Percentiles rank a stretch among this genome's conserved stretches.
Conservation (phyloP, 495 filamentous ascomycete genomes). For the Penicillium nucicola region DNA sequence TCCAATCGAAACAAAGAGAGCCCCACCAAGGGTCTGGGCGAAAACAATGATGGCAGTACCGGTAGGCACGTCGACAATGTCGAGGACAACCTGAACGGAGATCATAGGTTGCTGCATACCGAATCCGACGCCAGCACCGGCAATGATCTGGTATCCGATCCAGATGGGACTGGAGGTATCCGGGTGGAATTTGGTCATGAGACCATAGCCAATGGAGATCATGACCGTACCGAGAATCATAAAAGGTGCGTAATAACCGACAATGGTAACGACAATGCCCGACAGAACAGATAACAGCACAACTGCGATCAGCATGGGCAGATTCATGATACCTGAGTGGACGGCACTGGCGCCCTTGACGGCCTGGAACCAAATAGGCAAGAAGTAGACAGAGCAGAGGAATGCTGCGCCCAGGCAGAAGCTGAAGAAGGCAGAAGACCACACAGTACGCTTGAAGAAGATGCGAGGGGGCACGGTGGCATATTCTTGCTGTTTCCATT, state of each 20-base stretch:
- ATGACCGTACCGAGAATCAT: conserved; percentile 55
- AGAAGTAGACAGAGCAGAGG: conserved; percentile 42
- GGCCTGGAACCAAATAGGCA: conserved; percentile 49
- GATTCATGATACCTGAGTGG: conserved; percentile 52
- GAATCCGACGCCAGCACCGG: conserved; percentile 50
- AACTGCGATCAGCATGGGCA: conserved; percentile 33
- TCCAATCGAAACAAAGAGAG: conserved; percentile 62
- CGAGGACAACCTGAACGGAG: conserved; percentile 28
- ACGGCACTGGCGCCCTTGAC: conserved; percentile 61
- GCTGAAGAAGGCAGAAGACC: conserved; percentile 49
- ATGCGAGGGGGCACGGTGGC: conserved; percentile 32
- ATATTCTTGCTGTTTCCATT: conserved; percentile 20
- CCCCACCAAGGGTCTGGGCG: conserved; percentile 65
- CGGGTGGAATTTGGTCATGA: conserved; percentile 55
- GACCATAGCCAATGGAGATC: conserved; percentile 57
- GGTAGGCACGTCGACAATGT: conserved; percentile 16
- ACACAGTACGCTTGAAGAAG: conserved; percentile 44
- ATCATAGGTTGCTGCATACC: conserved; percentile 44
- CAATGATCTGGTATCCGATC: conserved; percentile 60
- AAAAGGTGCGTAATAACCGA: conserved; percentile 70
- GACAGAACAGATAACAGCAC: conserved; percentile 28
- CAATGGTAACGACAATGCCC: conserved; percentile 52
- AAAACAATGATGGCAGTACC: conserved; percentile 60
- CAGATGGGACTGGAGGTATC: conserved; percentile 44
- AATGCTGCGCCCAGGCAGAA: conserved; percentile 45